Evolutionary conservation across 257 asterid genomes (phyloP), one percentile per base, ranked within the genome.

Genomic region (Paraleonurus japonicus): DNA sequence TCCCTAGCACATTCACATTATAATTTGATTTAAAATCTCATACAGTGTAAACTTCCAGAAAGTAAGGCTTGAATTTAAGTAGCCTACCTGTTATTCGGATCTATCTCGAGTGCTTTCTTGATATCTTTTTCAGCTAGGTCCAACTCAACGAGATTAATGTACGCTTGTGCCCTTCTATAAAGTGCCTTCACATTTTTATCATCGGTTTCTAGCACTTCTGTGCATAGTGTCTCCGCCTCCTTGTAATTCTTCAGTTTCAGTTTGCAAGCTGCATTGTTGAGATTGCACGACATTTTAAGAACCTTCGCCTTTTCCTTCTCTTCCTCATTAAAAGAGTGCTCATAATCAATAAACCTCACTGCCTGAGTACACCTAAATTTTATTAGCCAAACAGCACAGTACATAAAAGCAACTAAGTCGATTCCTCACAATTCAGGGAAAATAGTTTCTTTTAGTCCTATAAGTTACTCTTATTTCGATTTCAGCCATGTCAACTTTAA

Each of bases 121-220:
- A 88, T 82, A 70, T 86, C 96, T 7, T 43, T 17, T 78, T 88
- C 87, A 6, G 92, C 92, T 59, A 81, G 59, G 11, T 88, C 92
- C 72, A 88, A 75, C 53, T 88, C 92, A 1, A 75, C 82, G 23
- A 82, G 78, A 30, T 82, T 77, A 4, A 84, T 84, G 50, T 84
- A 79, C 7, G 92, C 90, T 65, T 88, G 92, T 2, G 95, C 87
- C 68, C 92, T 84, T 78, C 90, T 81, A 54, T 86, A 85, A 39
- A 85, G 83, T 9, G 96, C 92, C 75, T 88, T 86, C 0, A 86
- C 84, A 65, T 81, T 88, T 10, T 19, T 75, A 48, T 67, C 75
- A 19, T 88, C 89, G 22, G 65, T 67, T 55, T 88, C 90, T 20
- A 86, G 62, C 48, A 88, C 90, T 74, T 83, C 39, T 28, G 80